Evolutionary conservation across 768 basidiomycete genomes (phyloP).

Genomic region (Favolaschia claudopus): DNA sequence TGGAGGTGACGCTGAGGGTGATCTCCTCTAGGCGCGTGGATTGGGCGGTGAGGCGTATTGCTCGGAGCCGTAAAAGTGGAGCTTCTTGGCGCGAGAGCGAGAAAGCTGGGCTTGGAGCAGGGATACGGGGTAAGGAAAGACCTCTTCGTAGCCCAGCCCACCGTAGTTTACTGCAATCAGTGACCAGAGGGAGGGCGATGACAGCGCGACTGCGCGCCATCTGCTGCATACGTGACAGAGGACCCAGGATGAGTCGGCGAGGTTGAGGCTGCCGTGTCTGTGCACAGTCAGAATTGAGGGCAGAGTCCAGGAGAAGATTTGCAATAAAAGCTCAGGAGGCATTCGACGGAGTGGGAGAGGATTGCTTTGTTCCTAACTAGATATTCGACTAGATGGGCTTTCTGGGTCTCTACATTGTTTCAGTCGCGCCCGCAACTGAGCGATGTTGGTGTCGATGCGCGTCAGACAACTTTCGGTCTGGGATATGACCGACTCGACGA

Average conservation of each 20-base stretch:
- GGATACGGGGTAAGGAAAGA: neutral
- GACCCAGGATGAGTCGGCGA: too few species aligned
- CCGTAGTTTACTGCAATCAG: neutral
- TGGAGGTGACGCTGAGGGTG: too few species aligned
- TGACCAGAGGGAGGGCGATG: constrained; percentile 11
- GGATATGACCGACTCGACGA: too few species aligned
- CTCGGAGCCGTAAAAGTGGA: neutral
- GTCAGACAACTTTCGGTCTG: too few species aligned
- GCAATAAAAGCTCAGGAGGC: too few species aligned
- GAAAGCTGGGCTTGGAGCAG: neutral
- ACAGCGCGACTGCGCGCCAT: constrained; percentile 1
- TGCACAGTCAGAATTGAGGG: too few species aligned
- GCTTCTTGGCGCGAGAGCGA: neutral
- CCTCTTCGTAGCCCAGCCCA: too few species aligned
- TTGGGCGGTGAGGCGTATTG: neutral
- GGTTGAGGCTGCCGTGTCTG: too few species aligned
- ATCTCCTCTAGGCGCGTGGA: neutral
- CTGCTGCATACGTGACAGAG: too few species aligned
- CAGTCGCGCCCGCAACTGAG: too few species aligned
- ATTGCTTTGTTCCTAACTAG: neutral
- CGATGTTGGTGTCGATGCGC: too few species aligned
- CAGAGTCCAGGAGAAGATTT: too few species aligned
- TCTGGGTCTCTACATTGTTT: neutral
- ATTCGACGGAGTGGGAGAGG: neutral
- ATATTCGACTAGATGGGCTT: neutral